phyloP scores from a whole-genome alignment of 2,329 filamentous ascomycete species.

The Pseudogymnoascus sp. region DNA sequence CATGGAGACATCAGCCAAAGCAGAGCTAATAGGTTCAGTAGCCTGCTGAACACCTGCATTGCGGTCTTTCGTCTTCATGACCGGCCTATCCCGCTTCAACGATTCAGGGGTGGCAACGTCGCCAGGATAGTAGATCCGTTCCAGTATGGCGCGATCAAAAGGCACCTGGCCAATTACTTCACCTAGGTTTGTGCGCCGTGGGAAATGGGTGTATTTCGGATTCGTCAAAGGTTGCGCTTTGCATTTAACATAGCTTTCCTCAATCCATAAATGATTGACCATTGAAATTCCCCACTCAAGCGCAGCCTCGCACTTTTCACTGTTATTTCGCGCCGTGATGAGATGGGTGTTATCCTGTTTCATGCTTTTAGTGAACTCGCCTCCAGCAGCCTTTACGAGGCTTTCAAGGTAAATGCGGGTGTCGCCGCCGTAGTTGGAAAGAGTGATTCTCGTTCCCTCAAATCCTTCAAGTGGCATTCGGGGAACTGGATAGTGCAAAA shows the following conservation, averaged over 20 bases:
- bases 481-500: slow-evolving; percentile 86
- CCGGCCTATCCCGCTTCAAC: slow-evolving; percentile 36
- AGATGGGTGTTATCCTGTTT: slow-evolving; percentile 93
- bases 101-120: slow-evolving; percentile 31
- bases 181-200: slow-evolving; percentile 78
- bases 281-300: slow-evolving; percentile 86
- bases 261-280: slow-evolving; percentile 93
- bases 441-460: slow-evolving; percentile 65
- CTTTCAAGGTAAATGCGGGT: slow-evolving; percentile 91
- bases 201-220: slow-evolving; percentile 76
- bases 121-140: slow-evolving; percentile 55
- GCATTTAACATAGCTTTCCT: slow-evolving; percentile 93
- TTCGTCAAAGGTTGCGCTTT: slow-evolving; percentile 65
- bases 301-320: slow-evolving; percentile 89
- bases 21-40: neutral
- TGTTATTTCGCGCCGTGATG: slow-evolving; percentile 78
- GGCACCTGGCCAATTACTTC: slow-evolving; percentile 88
- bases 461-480: slow-evolving; percentile 73
- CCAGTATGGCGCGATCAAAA: slow-evolving; percentile 56
- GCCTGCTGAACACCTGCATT: slow-evolving; percentile 19
- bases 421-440: slow-evolving; percentile 96
- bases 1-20: neutral
- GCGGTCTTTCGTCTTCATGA: slow-evolving; percentile 37
- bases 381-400: slow-evolving; percentile 73
- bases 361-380: slow-evolving; percentile 89